Evolutionary conservation across 2,329 filamentous ascomycete species (phyloP).

Genomic region (Fusarium mangiferae): DNA sequence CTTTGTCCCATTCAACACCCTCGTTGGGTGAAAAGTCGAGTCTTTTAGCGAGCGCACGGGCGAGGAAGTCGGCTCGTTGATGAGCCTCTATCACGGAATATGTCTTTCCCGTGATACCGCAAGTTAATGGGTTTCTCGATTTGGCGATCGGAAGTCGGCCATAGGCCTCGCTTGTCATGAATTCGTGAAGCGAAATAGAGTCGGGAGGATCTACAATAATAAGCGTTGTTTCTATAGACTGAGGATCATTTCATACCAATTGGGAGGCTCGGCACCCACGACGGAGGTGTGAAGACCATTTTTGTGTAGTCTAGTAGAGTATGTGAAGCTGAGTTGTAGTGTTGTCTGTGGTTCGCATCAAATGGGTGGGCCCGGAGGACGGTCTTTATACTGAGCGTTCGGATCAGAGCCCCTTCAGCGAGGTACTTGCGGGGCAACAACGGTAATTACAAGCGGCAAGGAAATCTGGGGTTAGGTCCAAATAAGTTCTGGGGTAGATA

Average conservation of each 20-base stretch:
- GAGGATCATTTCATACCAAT: not conserved
- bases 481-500: not conserved
- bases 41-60: constrained; percentile 74
- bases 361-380: not conserved
- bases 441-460: not conserved
- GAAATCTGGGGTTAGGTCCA: rapidly evolving
- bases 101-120: not conserved
- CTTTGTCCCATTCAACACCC: constrained; percentile 83
- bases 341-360: not conserved
- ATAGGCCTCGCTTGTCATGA: not conserved
- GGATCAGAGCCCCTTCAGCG: not conserved
- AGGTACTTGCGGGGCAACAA: not conserved
- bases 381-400: not conserved
- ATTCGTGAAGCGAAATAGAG: rapidly evolving
- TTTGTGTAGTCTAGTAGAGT: not conserved
- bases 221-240: not conserved
- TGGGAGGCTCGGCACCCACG: not conserved
- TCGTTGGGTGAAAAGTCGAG: constrained; percentile 75
- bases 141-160: not conserved
- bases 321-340: not conserved
- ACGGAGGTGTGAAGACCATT: not conserved
- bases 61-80: constrained; percentile 64
- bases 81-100: not conserved
- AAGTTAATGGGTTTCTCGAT: not conserved
- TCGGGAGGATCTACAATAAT: not conserved